Conservation (phyloP, 2,329 filamentous ascomycete species). For the Stemphylium vesicarium region DNA sequence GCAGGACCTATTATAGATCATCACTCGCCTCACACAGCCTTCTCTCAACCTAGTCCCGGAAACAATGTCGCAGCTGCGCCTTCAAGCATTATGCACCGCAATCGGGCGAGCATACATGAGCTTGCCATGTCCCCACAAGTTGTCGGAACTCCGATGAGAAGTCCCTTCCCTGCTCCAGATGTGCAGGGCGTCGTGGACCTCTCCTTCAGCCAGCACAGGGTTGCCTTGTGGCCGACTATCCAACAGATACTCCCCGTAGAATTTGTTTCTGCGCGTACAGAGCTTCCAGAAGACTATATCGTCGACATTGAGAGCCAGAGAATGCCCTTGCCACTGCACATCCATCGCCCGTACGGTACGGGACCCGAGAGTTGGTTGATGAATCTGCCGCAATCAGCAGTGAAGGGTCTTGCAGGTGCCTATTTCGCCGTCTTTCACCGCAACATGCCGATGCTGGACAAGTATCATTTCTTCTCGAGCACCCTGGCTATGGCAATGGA, state of each 20-base stretch:
- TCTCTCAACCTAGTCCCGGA: constrained; percentile 41
- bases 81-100: constrained; percentile 19
- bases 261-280: constrained; percentile 47
- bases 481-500: constrained; percentile 58
- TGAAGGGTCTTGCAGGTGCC: constrained; percentile 60
- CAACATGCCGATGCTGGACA: constrained; percentile 60
- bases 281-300: constrained; percentile 57
- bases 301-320: constrained; percentile 58
- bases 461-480: constrained; percentile 58
- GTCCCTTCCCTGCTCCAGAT: constrained; percentile 29
- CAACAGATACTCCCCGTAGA: constrained; percentile 52
- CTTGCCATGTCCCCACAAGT: constrained; percentile 35
- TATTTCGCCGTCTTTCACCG: constrained; percentile 64
- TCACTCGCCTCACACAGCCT: constrained; percentile 33
- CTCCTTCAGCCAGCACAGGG: constrained; percentile 60
- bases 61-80: constrained; percentile 13
- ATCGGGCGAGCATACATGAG: constrained; percentile 31
- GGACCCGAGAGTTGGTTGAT: constrained; percentile 53
- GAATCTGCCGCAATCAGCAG: constrained; percentile 54
- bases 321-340: constrained; percentile 52
- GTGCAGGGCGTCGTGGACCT: constrained; percentile 42
- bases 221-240: constrained; percentile 58
- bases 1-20: constrained; percentile 28
- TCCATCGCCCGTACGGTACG: constrained; percentile 43
- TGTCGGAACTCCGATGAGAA: constrained; percentile 34